Conservation (phyloP, 306 rosid genomes). For the Fragaria ananassa region DNA sequence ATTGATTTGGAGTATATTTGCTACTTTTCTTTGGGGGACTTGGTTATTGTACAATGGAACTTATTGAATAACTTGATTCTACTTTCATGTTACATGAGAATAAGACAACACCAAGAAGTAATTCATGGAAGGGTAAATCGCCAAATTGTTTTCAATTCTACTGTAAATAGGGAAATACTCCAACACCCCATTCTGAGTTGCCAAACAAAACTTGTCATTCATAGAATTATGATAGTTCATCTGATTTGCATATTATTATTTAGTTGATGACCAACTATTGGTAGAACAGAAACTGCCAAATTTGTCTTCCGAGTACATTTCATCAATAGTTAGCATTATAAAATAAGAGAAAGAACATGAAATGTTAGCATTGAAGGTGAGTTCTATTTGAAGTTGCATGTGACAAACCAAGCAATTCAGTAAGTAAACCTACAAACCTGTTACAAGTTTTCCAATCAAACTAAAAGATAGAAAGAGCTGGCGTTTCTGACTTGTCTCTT, state of each 20-base stretch:
- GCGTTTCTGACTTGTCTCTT: conserved; percentile 39
- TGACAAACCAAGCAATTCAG: background rate
- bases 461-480: conserved; percentile 18
- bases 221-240: background rate
- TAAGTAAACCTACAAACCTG: background rate
- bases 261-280: background rate
- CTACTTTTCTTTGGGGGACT: background rate
- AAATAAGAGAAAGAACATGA: background rate
- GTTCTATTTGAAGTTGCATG: background rate
- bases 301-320: background rate
- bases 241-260: background rate
- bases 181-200: background rate
- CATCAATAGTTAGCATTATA: background rate
- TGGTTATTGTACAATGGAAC: background rate
- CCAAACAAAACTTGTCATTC: background rate
- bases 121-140: background rate
- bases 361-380: background rate
- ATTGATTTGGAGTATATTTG: background rate
- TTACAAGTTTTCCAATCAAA: conserved; percentile 7
- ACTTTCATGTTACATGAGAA: background rate
- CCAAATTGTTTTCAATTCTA: conserved; percentile 8
- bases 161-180: background rate
- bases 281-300: background rate
- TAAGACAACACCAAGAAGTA: background rate
- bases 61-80: background rate